phyloP scores from a whole-genome alignment of 2,329 filamentous ascomycete species.

The Talaromyces islandicus region DNA sequence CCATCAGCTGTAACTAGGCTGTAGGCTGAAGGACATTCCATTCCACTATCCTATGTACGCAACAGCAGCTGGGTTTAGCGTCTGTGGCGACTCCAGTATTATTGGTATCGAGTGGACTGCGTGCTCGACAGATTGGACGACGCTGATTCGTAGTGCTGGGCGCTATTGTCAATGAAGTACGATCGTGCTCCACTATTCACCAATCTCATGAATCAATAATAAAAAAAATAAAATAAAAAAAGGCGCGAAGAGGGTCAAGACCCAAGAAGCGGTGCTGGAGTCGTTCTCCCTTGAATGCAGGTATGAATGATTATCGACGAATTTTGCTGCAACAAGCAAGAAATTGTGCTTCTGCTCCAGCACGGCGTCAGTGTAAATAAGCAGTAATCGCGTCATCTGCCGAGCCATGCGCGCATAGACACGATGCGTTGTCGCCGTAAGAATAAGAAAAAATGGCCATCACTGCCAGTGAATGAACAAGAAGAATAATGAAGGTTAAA shows the following conservation, averaged over 20 bases:
- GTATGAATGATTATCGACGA: neutral
- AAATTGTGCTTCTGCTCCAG: neutral
- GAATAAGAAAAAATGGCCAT: neutral
- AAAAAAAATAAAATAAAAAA: neutral
- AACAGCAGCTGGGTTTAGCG: neutral
- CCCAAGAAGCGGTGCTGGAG: neutral
- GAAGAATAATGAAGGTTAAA: neutral
- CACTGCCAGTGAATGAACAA: neutral
- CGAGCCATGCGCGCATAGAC: neutral
- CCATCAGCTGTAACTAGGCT: neutral
- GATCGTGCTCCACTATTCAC: neutral
- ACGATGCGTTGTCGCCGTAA: neutral
- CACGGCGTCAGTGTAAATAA: neutral
- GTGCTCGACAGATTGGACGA: neutral
- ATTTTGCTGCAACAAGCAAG: neutral
- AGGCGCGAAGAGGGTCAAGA: neutral
- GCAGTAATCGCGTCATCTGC: neutral
- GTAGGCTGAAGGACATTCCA: neutral
- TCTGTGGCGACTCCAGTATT: neutral
- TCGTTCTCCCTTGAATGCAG: neutral
- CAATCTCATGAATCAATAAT: neutral
- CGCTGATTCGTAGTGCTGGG: neutral
- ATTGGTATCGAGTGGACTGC: neutral
- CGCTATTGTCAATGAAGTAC: neutral
- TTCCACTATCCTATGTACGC: too few relatives aligned